Evolutionary conservation across 345 rosid species (phyloP), one percentile per base, ranked within the genome.

Genomic region (Bruguiera gymnorhiza): DNA sequence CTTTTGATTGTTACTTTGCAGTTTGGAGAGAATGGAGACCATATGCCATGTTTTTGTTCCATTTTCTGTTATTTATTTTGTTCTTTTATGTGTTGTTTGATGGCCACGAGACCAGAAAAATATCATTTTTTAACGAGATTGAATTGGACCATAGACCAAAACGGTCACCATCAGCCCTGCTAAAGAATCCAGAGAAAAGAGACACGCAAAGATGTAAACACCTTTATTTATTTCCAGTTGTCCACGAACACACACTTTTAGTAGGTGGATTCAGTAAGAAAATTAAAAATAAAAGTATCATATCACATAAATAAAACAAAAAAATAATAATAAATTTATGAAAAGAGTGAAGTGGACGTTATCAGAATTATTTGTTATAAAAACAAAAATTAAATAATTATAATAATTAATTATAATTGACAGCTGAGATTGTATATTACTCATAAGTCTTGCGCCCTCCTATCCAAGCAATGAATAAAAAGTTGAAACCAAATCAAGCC

Each of bases 131-230:
- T 61, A 62, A 60, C 27, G 48, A 71, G 76, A 73, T 79, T 71
- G 77, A 81, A 71, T 24, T 63, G 79, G 80, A 73, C 81, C 82
- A 78, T 69, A 75, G 76, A 82, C 82, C 74, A 78, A 71, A 72
- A 72, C 70, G 69, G 6, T 13, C 52, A 9, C n/a, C 16, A 37
- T 71, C 48, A 13, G 13, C 48, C 16, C 48, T 5, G 13, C 4
- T 43, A 43, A 43, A 80, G 83, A 76, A 76, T 76, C 83, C 60
- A 29, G 54, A 36, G 86, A 78, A 75, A 72, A 61, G 83, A 80
- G 74, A 18, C 65, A 3, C 11, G 5, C 3, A 80, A 69, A 77
- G 80, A 75, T 66, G 80, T 71, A 68, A 73, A 13, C 29, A 43
- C 23, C 26, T 66, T 60, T 56, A 58, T 57, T 65, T 76, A 69